These are phyloP conservation scores for Coemansia sp. DNA, from an alignment of 192 early-diverging fungal species.

Conservation along the genomic window DNA sequence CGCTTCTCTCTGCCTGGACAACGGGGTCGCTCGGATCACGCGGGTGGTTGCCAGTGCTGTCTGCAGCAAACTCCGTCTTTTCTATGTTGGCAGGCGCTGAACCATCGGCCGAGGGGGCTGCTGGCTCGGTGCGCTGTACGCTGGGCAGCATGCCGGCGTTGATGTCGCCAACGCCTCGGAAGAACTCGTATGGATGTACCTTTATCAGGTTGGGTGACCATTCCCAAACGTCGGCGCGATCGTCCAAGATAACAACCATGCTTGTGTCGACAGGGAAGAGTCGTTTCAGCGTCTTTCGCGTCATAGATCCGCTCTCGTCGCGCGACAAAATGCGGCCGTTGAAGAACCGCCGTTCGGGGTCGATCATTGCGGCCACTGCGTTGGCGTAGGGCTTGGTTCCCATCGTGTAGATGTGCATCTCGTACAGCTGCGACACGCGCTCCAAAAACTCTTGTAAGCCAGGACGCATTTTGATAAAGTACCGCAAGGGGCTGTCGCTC, in stretches of 20 bases:
- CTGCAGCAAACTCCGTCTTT: not conserved
- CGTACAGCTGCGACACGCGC: conserved; percentile 67
- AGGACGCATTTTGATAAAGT: conserved; percentile 89
- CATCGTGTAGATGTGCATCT: conserved; percentile 99
- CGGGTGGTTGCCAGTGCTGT: conserved; percentile 11
- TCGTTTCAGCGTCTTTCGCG: conserved; percentile 74
- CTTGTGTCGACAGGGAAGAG: conserved; percentile 92
- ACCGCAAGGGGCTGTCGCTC: conserved; percentile 61
- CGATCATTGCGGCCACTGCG: conserved; percentile 80
- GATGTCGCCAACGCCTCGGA: conserved; percentile 93
- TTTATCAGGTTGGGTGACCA: conserved; percentile 87
- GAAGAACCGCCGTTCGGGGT: conserved; percentile 77
- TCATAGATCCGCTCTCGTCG: conserved; percentile 85
- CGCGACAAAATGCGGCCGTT: conserved; percentile 86
- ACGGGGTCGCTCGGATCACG: conserved; percentile 18
- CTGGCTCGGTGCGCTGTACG: not conserved
- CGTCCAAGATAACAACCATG: conserved; percentile 96
- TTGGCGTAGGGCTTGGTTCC: conserved; percentile 91
- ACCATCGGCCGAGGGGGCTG: not conserved
- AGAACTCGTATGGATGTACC: conserved; percentile 91
- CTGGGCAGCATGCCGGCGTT: conserved; percentile 63
- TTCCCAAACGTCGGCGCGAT: conserved; percentile 93
- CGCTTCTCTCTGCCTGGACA: conserved; percentile 17
- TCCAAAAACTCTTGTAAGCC: conserved; percentile 75
- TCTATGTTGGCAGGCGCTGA: not conserved